Evolutionary conservation across 345 rosid species (phyloP).

Genomic region (Trapa bicornis): DNA sequence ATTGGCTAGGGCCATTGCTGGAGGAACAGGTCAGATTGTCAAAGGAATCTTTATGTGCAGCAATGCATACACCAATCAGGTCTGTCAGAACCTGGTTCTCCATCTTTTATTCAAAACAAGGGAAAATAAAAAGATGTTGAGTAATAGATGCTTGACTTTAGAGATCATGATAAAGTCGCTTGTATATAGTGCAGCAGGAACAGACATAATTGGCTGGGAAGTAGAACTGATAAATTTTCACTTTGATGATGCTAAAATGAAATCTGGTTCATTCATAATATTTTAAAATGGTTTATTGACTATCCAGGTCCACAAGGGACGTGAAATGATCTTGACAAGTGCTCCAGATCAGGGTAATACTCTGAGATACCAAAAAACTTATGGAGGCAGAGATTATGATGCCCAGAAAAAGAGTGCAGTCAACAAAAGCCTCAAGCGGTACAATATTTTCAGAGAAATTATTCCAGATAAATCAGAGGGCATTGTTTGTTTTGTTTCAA

Average conservation of each 20-base stretch:
- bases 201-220: not conserved
- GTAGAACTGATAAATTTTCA: not conserved
- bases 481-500: not conserved
- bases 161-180: not conserved
- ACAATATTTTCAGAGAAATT: not conserved
- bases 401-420: slow-evolving; percentile 35
- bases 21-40: slow-evolving; percentile 86
- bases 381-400: slow-evolving; percentile 21
- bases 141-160: not conserved
- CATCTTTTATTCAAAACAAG: not conserved
- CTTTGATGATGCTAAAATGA: not conserved
- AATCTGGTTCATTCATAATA: not conserved
- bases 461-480: not conserved
- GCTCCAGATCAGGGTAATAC: slow-evolving; percentile 37
- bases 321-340: slow-evolving; percentile 51
- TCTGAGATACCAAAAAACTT: slow-evolving; percentile 16
- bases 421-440: slow-evolving; percentile 77
- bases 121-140: not conserved
- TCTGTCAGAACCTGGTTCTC: slow-evolving; percentile 2
- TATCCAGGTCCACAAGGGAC: slow-evolving; percentile 60
- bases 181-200: not conserved
- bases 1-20: slow-evolving; percentile 80
- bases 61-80: slow-evolving; percentile 82
- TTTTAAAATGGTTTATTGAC: not conserved
- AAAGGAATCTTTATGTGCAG: slow-evolving; percentile 68